These are phyloP conservation scores for Mycena latifolia DNA, from an alignment of 768 basidiomycete genomes.

Conservation along the genomic window DNA sequence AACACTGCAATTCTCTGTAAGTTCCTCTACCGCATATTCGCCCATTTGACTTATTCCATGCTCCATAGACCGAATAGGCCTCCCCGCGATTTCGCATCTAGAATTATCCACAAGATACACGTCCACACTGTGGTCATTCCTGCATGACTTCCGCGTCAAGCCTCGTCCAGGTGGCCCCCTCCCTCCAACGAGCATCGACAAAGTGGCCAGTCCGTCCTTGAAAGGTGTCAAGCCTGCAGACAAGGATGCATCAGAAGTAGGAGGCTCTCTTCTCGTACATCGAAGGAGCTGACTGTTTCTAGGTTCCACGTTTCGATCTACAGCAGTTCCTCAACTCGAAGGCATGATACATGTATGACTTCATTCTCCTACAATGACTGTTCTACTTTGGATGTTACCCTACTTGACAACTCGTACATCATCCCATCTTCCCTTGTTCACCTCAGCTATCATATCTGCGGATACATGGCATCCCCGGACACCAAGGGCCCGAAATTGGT, in stretches of 20 bases:
- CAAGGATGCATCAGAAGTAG: constrained; percentile 55
- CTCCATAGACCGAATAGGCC: constrained; percentile 62
- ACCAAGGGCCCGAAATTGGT: constrained; percentile 64
- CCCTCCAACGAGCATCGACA: constrained; percentile 49
- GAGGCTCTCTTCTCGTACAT: constrained; percentile 11
- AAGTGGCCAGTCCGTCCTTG: constrained; percentile 30
- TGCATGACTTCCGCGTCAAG: constrained; percentile 62
- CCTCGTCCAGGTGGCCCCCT: constrained; percentile 59
- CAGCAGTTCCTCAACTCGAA: constrained; percentile 63
- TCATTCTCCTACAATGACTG: constrained; percentile 33
- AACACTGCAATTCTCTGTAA: constrained; percentile 87
- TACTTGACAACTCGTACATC: constrained; percentile 66
- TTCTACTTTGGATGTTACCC: no score
- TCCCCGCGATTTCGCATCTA: constrained; percentile 67
- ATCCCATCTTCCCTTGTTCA: constrained; percentile 77
- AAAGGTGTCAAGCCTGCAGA: constrained; percentile 39
- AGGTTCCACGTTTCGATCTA: constrained; percentile 67
- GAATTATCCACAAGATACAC: constrained; percentile 79
- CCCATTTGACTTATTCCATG: not conserved
- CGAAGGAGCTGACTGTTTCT: constrained; percentile 18
- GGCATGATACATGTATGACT: constrained; percentile 51
- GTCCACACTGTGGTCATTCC: constrained; percentile 67
- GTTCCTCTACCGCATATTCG: not conserved
- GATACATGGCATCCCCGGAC: constrained; percentile 66
- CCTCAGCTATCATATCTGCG: constrained; percentile 51